Percentiles rank a stretch among this genome's conserved stretches.
phyloP scores from a whole-genome alignment of 2,329 filamentous ascomycete species.

The Nigrograna mackinnonii region DNA sequence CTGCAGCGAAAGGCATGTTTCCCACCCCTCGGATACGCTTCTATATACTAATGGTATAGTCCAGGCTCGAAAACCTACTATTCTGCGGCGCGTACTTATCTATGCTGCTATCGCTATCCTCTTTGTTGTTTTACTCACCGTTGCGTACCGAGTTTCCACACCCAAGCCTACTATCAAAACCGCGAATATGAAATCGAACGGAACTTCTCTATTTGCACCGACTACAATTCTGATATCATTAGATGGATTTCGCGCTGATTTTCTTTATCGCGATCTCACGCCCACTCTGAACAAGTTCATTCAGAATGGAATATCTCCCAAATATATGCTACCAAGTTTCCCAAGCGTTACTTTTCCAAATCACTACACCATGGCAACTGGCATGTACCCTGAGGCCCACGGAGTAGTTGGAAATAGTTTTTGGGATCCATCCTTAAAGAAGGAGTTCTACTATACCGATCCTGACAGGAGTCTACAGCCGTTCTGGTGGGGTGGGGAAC shows the following conservation, averaged over 20 bases:
- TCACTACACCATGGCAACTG: constrained; percentile 91
- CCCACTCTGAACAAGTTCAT: constrained; percentile 80
- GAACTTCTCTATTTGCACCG: constrained; percentile 84
- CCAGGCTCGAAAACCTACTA: constrained; percentile 35
- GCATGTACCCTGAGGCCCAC: constrained; percentile 88
- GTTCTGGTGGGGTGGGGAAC: constrained; percentile 95
- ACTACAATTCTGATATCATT: constrained; percentile 94
- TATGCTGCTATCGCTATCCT: constrained; percentile 53
- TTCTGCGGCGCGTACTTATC: constrained; percentile 44
- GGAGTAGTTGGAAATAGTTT: constrained; percentile 94
- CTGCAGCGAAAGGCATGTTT: constrained; percentile 32
- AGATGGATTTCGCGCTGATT: constrained; percentile 95
- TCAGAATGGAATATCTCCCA: constrained; percentile 81
- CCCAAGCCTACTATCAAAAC: constrained; percentile 18
- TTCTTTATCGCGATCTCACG: constrained; percentile 80
- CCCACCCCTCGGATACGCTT: constrained; percentile 28
- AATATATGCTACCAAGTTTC: constrained; percentile 93
- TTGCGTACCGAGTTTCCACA: constrained; percentile 60
- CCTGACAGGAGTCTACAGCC: constrained; percentile 74
- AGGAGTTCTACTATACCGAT: constrained; percentile 88
- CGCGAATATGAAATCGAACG: constrained; percentile 64
- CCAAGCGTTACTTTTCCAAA: constrained; percentile 95
- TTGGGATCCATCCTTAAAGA: constrained; percentile 77
- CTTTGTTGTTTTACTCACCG: constrained; percentile 59
- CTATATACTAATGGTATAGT: constrained; percentile 22